Conservation (phyloP, 345 rosid genomes). For the Alliaria petiolata region DNA sequence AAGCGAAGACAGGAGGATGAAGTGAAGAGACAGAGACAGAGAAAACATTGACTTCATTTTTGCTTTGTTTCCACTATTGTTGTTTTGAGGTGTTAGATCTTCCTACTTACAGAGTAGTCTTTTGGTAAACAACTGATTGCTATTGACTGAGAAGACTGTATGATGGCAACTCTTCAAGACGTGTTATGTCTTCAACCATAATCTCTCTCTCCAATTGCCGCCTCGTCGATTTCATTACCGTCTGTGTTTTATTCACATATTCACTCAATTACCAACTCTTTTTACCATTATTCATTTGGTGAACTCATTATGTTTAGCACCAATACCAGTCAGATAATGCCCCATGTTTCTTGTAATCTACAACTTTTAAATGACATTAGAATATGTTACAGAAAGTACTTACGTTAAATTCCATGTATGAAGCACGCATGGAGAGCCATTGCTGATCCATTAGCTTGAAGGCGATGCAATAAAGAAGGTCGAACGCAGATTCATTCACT, state of each 20-base stretch:
- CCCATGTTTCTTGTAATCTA: not conserved
- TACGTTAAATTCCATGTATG: slow-evolving; percentile 99
- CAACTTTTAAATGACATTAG: not conserved
- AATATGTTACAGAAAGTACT: not conserved
- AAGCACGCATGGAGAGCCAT: slow-evolving; percentile 94
- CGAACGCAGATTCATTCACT: slow-evolving; percentile 94
- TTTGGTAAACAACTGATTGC: slow-evolving; percentile 12
- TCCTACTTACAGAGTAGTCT: slow-evolving; percentile 30
- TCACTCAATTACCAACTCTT: not conserved
- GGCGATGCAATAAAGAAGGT: slow-evolving; percentile 89
- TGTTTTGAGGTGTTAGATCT: slow-evolving; percentile 21
- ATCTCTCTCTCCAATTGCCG: slow-evolving; percentile 93
- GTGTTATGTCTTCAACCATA: slow-evolving; percentile 57
- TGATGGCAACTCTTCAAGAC: slow-evolving; percentile 84
- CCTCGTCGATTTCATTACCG: slow-evolving; percentile 81
- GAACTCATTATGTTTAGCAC: not conserved
- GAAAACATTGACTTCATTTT: not conserved
- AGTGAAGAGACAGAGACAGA: not conserved
- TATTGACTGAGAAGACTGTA: slow-evolving; percentile 57
- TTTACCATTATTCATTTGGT: not conserved
- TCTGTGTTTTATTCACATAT: slow-evolving; percentile 34
- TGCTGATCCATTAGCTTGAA: slow-evolving; percentile 97
- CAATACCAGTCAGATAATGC: not conserved
- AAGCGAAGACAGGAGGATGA: not conserved
- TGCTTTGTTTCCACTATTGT: not conserved